A percentile compares a stretch with the other conserved stretches of the same genome.
These are phyloP conservation scores for Fusarium clavum DNA, from an alignment of 2,329 filamentous ascomycete species.

Conservation along the genomic window DNA sequence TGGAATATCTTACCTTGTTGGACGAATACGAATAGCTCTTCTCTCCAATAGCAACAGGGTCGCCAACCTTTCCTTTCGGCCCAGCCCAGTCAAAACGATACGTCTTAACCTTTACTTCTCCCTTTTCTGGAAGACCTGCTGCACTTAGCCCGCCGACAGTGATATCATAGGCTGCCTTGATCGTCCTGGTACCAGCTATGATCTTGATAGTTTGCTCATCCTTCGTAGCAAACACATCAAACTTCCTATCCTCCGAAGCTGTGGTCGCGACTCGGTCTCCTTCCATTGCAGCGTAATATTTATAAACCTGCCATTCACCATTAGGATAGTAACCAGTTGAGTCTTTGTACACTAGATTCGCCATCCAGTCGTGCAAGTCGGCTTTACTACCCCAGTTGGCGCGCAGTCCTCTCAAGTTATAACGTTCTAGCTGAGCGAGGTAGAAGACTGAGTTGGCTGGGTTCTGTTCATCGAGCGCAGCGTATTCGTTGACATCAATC, in stretches of 20 bases:
- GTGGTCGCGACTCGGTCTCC: not conserved
- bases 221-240: not conserved
- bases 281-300: not conserved
- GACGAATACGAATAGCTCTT: not conserved
- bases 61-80: not conserved
- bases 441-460: slow-evolving; percentile 1
- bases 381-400: not conserved
- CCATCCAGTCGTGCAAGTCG: not conserved
- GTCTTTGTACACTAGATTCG: not conserved
- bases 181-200: not conserved
- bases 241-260: not conserved
- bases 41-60: not conserved
- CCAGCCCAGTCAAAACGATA: slow-evolving; percentile 3
- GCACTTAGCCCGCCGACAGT: accelerated
- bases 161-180: not conserved
- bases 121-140: not conserved
- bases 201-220: not conserved
- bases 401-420: not conserved
- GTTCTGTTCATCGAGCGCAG: not conserved
- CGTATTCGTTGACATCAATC: not conserved
- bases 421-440: not conserved
- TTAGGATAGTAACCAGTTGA: not conserved
- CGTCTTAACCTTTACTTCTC: accelerated
- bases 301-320: not conserved
- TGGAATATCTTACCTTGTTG: not conserved